phyloP scores from a whole-genome alignment of 2,329 filamentous ascomycete species.

The Phyllosticta paracitricarpa region DNA sequence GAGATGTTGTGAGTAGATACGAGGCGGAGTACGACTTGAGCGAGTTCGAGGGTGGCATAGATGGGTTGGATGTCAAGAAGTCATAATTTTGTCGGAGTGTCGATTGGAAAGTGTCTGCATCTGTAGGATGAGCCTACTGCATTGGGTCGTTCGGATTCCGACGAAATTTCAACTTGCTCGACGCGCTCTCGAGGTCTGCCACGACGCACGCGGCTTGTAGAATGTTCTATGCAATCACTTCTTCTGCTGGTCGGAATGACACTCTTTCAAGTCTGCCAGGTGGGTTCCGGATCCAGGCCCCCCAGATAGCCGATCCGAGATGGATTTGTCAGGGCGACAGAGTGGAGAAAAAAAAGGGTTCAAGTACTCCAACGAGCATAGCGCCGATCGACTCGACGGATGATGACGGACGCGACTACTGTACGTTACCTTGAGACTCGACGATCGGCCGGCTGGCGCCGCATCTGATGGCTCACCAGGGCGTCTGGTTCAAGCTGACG shows the following conservation, averaged over 20 bases:
- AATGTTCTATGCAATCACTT: too few relatives aligned
- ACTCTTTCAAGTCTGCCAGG: background rate
- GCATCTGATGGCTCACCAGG: background rate
- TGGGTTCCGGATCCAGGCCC: background rate
- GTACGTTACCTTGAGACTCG: background rate
- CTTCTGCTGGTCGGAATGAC: background rate
- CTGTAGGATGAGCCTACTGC: background rate
- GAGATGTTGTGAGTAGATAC: conserved; percentile 70
- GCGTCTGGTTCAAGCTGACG: background rate
- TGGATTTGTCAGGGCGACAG: background rate
- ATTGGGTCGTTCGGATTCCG: background rate
- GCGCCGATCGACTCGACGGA: background rate
- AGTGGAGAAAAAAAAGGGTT: background rate
- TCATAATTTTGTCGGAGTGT: background rate
- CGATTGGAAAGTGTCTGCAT: background rate
- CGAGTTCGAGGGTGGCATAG: conserved; percentile 63
- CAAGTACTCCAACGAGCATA: background rate
- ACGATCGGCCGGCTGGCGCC: background rate
- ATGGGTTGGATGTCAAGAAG: conserved; percentile 41
- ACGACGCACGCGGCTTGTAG: too few relatives aligned
- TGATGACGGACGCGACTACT: background rate
- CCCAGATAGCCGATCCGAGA: background rate
- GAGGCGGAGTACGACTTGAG: conserved; percentile 83
- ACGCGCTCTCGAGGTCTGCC: too few relatives aligned
- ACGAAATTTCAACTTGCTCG: background rate